Evolutionary conservation across 2,329 filamentous ascomycete genomes (phyloP), one percentile per base, ranked within the genome.

Genomic region (Nemania abortiva): DNA sequence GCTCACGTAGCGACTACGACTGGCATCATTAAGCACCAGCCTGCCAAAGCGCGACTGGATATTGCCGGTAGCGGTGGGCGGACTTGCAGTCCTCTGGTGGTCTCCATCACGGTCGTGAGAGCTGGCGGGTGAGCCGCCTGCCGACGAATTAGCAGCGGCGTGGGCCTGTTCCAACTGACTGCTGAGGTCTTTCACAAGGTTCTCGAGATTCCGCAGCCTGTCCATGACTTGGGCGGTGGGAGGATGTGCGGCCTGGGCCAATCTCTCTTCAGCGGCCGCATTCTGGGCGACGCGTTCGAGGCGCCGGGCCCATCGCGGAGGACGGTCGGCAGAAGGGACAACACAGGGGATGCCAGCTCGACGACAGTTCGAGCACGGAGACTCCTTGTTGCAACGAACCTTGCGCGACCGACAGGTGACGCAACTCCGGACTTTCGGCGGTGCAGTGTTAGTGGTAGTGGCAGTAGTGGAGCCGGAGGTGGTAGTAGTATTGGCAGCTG

Each of bases 361-460:
- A 10, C 83, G 84, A 73, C 87, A 89, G 71, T 88, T 88, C 4
- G 86, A 85, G 71, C 87, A 89, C 1, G 87, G 87, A 3, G 83
- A 84, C 52, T 79, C 77, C 76, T 88, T 88, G 74, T 89, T 85
- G 75, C 87, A 89, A 53, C 86, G 85, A 4, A 89, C 87, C 71
- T 89, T 89, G 54, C 87, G 86, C 39, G 77, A 80, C 52, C 87
- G 82, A 69, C 87, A 89, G 53, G 73, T 69, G 50, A 73, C 71
- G 42, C 75, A 76, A 39, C 76, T 77, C 20, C 75, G 75, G 34
- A 56, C 57, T 59, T 73, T 76, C n/a, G 52, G 27, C 10, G 53
- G 29, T 13, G 63, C 29, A 27, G 31, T 29, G 11, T 11, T 52
- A 13, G 20, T 29, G 49, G 6, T 24, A 11, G 11, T 29, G 24